These are phyloP conservation scores for Rhododendron griersonianum DNA, from an alignment of 148 eudicot species.

Conservation along the genomic window DNA sequence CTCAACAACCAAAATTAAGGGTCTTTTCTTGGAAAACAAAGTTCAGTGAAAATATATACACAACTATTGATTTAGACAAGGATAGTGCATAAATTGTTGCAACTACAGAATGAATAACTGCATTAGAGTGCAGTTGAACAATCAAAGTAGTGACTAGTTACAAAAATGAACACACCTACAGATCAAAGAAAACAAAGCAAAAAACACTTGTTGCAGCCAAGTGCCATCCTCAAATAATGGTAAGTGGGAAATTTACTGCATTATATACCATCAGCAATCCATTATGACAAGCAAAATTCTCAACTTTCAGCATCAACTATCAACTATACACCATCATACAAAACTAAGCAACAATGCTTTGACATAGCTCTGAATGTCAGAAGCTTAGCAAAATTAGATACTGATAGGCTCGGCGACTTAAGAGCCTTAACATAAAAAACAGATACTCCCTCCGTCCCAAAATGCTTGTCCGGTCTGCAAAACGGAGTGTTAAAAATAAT, in stretches of 20 bases:
- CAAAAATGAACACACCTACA: not conserved
- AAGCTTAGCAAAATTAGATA: no score
- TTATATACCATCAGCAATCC: not conserved
- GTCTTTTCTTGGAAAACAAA: not conserved
- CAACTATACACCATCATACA: not conserved
- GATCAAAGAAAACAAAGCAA: not conserved
- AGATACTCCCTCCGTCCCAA: no score
- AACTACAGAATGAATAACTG: not conserved
- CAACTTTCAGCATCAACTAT: not conserved
- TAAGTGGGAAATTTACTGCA: not conserved
- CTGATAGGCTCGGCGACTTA: no score
- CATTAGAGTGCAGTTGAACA: not conserved
- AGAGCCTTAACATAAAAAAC: no score
- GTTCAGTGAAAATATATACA: not conserved
- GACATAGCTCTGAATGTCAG: not conserved
- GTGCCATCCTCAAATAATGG: not conserved
- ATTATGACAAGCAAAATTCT: not conserved
- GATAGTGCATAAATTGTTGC: not conserved
- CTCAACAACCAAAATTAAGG: not conserved
- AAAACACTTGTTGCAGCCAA: no score
- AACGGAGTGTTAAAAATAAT: no score
- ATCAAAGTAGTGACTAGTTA: not conserved
- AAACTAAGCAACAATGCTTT: not conserved
- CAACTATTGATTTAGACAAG: not conserved
- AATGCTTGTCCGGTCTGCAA: no score